phyloP scores from a whole-genome alignment of 257 asterid genomes.

The Parsonsia alboflavescens region DNA sequence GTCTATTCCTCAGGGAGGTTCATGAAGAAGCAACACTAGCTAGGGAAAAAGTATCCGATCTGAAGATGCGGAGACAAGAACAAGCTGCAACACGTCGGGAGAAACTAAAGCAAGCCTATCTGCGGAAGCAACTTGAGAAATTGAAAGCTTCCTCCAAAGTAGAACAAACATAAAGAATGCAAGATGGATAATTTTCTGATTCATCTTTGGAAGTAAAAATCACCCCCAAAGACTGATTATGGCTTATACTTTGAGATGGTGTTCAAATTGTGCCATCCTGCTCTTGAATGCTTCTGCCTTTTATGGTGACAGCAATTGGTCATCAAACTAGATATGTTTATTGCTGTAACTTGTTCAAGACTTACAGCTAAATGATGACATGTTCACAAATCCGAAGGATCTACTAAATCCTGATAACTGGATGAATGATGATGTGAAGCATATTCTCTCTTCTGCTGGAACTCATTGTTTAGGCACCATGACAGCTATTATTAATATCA shows the following conservation, averaged over 20 bases:
- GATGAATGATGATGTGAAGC: background rate
- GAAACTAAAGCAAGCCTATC: constrained; percentile 88
- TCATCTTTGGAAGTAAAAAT: background rate
- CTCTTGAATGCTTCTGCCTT: background rate
- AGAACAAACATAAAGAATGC: constrained; percentile 41
- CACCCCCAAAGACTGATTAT: background rate
- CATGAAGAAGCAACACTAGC: constrained; percentile 92
- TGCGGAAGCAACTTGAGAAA: constrained; percentile 78
- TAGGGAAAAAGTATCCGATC: constrained; percentile 80
- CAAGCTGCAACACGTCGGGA: constrained; percentile 78
- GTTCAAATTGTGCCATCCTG: background rate
- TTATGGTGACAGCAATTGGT: background rate
- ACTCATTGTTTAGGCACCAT: background rate
- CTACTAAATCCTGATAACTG: background rate
- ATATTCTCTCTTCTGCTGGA: background rate
- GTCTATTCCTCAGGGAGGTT: constrained; percentile 65
- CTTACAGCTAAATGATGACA: background rate
- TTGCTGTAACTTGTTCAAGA: background rate
- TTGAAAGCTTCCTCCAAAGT: constrained; percentile 72
- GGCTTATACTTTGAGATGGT: background rate
- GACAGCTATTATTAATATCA: background rate
- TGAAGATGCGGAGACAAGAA: constrained; percentile 79
- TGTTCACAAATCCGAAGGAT: background rate
- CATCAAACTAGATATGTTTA: background rate
- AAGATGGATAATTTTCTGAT: constrained; percentile 7